These are phyloP conservation scores for Neofusicoccum laricinum DNA, from an alignment of 2,329 filamentous ascomycete genomes.

Conservation along the genomic window DNA sequence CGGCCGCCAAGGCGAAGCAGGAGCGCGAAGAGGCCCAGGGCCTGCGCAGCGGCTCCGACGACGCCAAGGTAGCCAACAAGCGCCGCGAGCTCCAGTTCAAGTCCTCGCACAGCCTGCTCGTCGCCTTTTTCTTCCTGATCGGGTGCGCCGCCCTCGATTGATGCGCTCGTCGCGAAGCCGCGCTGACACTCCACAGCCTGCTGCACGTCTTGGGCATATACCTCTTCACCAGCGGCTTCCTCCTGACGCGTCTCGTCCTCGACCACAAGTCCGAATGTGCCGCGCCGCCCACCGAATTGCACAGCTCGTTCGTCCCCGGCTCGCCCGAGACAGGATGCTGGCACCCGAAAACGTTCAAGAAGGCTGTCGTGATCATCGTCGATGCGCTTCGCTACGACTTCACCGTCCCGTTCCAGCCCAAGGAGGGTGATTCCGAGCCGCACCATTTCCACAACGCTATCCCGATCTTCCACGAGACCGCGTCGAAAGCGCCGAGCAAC, in stretches of 20 bases:
- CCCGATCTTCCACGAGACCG: conserved; percentile 80
- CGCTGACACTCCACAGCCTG: conserved; percentile 40
- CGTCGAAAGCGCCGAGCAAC: conserved; percentile 69
- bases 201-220: conserved; percentile 80
- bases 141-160: conserved; percentile 42
- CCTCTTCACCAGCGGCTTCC: conserved; percentile 92
- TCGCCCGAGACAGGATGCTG: conserved; percentile 71
- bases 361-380: conserved; percentile 84
- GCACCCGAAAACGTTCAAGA: conserved; percentile 92
- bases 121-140: conserved; percentile 68
- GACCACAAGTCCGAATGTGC: conserved; percentile 77
- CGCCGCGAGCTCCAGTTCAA: conserved; percentile 51
- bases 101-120: conserved; percentile 49
- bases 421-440: conserved; percentile 45
- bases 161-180: neutral
- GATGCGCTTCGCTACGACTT: conserved; percentile 97
- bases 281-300: conserved; percentile 63
- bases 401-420: conserved; percentile 70
- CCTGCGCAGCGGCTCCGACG: conserved; percentile 25
- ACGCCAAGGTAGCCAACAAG: conserved; percentile 37
- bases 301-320: conserved; percentile 32
- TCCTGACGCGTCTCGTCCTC: conserved; percentile 79
- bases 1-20: conserved; percentile 33
- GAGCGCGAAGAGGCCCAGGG: conserved; percentile 31
- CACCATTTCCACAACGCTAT: conserved; percentile 83